Conservation (phyloP, 1,284 basidiomycete species). For the Neolentinus lepideus region DNA sequence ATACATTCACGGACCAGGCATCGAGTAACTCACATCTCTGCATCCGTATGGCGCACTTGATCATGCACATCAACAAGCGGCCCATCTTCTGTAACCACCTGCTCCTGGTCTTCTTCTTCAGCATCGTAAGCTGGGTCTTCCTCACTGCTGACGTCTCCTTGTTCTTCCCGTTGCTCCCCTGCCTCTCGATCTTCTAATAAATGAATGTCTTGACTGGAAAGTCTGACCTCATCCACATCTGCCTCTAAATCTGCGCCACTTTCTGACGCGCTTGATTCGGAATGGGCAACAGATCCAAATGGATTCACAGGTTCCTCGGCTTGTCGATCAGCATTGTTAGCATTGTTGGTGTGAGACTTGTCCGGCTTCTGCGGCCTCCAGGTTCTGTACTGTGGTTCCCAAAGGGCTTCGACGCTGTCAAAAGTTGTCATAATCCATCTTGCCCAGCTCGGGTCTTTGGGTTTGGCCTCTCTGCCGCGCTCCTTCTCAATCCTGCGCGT, state of each 20-base stretch:
- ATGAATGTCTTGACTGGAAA: slow-evolving; percentile 44
- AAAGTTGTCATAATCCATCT: slow-evolving; percentile 82
- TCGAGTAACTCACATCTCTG: neutral
- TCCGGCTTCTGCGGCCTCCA: slow-evolving; percentile 40
- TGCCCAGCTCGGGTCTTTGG: slow-evolving; percentile 35
- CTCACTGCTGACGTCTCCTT: slow-evolving; percentile 12
- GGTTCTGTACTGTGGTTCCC: slow-evolving; percentile 50
- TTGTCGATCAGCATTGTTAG: neutral
- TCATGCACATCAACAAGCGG: slow-evolving; percentile 4
- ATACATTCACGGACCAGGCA: neutral
- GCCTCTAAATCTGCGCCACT: slow-evolving; percentile 19
- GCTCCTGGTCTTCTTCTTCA: slow-evolving; percentile 18
- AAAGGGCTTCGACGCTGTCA: slow-evolving; percentile 75
- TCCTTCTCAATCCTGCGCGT: slow-evolving; percentile 43
- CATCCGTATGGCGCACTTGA: neutral
- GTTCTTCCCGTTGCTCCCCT: slow-evolving; percentile 25
- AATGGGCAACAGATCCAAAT: slow-evolving; percentile 12
- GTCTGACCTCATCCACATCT: slow-evolving; percentile 48
- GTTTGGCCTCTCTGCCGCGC: slow-evolving; percentile 23
- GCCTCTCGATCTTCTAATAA: slow-evolving; percentile 29
- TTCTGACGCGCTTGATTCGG: slow-evolving; percentile 11
- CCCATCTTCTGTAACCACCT: slow-evolving; percentile 20
- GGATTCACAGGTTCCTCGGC: slow-evolving; percentile 18
- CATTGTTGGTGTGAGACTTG: neutral
- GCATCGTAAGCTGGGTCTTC: slow-evolving; percentile 20